Evolutionary conservation across 768 basidiomycete genomes (phyloP).

Genomic region (Mycena belliarum): DNA sequence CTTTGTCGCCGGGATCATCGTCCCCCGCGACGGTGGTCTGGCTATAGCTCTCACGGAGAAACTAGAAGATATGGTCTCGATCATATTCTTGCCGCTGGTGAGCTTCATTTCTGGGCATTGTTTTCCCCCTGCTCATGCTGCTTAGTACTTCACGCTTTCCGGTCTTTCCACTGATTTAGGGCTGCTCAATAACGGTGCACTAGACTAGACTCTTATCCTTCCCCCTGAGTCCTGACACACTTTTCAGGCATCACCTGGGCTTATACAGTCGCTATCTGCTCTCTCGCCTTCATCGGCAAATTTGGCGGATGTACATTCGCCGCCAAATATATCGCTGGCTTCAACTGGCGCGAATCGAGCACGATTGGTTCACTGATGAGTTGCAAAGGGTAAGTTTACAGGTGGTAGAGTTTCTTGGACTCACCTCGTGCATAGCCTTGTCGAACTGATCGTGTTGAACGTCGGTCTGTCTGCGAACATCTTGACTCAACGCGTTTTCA

Average conservation of each 20-base stretch:
- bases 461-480: conserved; percentile 85
- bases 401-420: not conserved
- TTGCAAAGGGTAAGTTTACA: conserved; percentile 77
- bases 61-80: conserved; percentile 92
- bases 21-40: conserved; percentile 88
- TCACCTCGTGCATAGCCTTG: conserved; percentile 49
- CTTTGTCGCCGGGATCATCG: conserved; percentile 77
- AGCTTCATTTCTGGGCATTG: conserved; percentile 18
- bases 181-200: conserved; percentile 70
- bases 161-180: conserved; percentile 90
- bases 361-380: conserved; percentile 93
- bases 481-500: conserved; percentile 72
- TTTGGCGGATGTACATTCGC: conserved; percentile 82
- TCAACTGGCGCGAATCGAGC: conserved; percentile 76
- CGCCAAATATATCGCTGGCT: conserved; percentile 66
- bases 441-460: conserved; percentile 95
- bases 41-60: conserved; percentile 89
- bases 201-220: not conserved
- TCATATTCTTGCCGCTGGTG: conserved; percentile 87
- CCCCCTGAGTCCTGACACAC: no score
- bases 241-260: conserved; percentile 78
- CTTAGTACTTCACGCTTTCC: conserved; percentile 87
- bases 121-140: not conserved
- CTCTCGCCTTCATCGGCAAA: conserved; percentile 83
- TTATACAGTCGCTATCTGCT: conserved; percentile 78